Conservation (phyloP, 192 early-diverging fungal species). For the Chytriomyces sp. region DNA sequence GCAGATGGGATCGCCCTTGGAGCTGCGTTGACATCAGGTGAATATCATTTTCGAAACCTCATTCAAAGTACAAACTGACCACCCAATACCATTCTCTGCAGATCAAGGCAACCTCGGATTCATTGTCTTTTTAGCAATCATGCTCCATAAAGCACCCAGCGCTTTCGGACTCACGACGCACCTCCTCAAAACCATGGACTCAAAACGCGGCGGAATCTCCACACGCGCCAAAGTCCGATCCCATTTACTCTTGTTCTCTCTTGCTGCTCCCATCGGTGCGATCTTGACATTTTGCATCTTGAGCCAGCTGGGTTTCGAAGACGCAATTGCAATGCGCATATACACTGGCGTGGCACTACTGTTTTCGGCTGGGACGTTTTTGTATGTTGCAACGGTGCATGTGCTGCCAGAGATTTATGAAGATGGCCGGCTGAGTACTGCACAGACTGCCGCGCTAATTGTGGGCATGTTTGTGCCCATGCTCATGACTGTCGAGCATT, state of each 20-base stretch:
- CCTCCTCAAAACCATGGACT: constrained; percentile 76
- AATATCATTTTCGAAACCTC: neutral
- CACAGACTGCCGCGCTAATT: constrained; percentile 55
- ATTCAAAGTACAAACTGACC: neutral
- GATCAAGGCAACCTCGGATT: constrained; percentile 52
- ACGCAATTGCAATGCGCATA: constrained; percentile 58
- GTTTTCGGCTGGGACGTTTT: constrained; percentile 82
- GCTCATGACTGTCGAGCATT: constrained; percentile 35
- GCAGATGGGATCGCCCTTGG: constrained; percentile 95
- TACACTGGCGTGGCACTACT: constrained; percentile 84
- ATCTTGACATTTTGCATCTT: constrained; percentile 61
- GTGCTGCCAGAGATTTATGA: constrained; percentile 70
- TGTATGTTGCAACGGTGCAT: constrained; percentile 92
- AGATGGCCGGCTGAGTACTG: constrained; percentile 40
- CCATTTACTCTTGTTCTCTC: constrained; percentile 80
- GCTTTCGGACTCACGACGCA: constrained; percentile 90
- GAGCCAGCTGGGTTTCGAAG: constrained; percentile 35
- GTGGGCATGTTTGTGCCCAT: constrained; percentile 58
- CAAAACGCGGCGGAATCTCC: constrained; percentile 41
- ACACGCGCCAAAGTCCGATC: constrained; percentile 65
- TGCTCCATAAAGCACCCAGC: constrained; percentile 95
- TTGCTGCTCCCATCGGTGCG: constrained; percentile 84
- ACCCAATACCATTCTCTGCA: neutral
- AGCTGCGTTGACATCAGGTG: constrained; percentile 74
- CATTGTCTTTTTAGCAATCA: constrained; percentile 92